Evolutionary conservation across 2,329 filamentous ascomycete genomes (phyloP).

Genomic region (Arthrobotrys conoides): DNA sequence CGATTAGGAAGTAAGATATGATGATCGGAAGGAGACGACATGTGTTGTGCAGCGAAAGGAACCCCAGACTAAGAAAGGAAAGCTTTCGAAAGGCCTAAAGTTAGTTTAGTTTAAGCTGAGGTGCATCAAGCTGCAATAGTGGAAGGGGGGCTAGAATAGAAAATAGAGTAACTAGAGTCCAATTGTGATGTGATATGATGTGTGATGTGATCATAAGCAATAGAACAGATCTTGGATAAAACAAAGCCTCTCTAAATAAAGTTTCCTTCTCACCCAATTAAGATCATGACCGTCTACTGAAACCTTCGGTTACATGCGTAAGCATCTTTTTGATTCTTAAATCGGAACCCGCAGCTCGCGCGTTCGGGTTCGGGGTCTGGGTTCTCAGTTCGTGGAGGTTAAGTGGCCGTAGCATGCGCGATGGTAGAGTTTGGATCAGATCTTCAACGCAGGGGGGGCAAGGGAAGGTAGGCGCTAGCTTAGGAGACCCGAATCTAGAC

Average conservation of each 20-base stretch:
- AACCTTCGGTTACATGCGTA: slow-evolving; percentile 23
- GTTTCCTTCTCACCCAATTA: background rate
- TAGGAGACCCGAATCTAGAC: slow-evolving; percentile 21
- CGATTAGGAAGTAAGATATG: slow-evolving; percentile 23
- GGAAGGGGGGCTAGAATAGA: background rate
- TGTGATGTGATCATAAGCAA: no score
- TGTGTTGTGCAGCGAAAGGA: slow-evolving; percentile 10
- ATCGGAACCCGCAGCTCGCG: background rate
- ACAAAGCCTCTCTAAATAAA: background rate
- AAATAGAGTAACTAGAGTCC: background rate
- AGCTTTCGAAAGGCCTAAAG: no score
- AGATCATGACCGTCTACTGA: slow-evolving; percentile 9
- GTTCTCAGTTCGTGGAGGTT: background rate
- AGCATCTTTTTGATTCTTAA: slow-evolving; percentile 1
- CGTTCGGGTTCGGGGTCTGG: background rate
- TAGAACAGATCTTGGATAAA: background rate
- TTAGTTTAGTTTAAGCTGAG: background rate
- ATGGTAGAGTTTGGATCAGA: slow-evolving; percentile 8
- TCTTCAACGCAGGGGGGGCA: slow-evolving; percentile 16
- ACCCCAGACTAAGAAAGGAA: no score
- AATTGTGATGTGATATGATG: background rate
- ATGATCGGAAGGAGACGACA: slow-evolving; percentile 25
- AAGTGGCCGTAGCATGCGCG: slow-evolving; percentile 1
- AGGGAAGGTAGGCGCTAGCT: slow-evolving; percentile 2
- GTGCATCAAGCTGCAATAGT: background rate